Evolutionary conservation across 768 basidiomycete genomes (phyloP).

Genomic region (Cytidiella melzeri): DNA sequence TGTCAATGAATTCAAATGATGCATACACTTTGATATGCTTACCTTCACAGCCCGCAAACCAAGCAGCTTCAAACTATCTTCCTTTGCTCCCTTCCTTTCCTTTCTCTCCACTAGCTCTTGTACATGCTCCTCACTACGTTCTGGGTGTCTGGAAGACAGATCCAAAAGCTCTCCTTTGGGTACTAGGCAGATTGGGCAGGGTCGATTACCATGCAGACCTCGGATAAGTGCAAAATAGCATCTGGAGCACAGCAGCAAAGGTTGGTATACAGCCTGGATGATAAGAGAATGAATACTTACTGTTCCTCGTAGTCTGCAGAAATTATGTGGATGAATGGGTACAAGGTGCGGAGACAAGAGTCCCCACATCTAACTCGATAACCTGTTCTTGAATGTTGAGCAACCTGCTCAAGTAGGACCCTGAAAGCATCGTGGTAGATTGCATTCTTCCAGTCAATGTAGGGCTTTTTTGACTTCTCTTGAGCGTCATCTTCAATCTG

Average conservation of each 20-base stretch:
- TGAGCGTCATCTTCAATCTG: constrained; percentile 1
- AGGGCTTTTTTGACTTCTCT: constrained; percentile 2
- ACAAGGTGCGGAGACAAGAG: constrained; percentile 6
- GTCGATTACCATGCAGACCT: constrained; percentile 11
- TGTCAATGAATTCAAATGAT: too few relatives aligned
- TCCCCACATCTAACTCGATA: constrained; percentile 9
- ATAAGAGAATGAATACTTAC: constrained; percentile 11
- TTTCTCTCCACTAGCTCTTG: background rate
- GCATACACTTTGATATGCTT: constrained; percentile 5
- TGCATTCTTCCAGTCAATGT: constrained; percentile 15
- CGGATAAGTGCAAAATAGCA: constrained; percentile 17
- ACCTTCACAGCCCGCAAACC: constrained; percentile 19
- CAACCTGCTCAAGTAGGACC: constrained; percentile 12
- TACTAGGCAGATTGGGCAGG: constrained; percentile 18
- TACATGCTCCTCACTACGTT: constrained; percentile 10
- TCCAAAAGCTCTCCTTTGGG: constrained; percentile 3
- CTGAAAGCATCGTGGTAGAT: constrained; percentile 21
- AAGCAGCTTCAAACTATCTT: constrained; percentile 14
- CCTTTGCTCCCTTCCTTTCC: background rate
- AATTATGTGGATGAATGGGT: constrained; percentile 19
- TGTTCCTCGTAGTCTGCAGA: constrained; percentile 26
- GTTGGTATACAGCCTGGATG: constrained; percentile 5
- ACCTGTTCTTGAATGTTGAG: constrained; percentile 13
- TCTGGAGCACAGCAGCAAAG: constrained; percentile 3
- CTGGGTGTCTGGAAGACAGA: constrained; percentile 7